These are phyloP conservation scores for Penstemon newberryi DNA, from an alignment of 257 asterid species.

Conservation along the genomic window DNA sequence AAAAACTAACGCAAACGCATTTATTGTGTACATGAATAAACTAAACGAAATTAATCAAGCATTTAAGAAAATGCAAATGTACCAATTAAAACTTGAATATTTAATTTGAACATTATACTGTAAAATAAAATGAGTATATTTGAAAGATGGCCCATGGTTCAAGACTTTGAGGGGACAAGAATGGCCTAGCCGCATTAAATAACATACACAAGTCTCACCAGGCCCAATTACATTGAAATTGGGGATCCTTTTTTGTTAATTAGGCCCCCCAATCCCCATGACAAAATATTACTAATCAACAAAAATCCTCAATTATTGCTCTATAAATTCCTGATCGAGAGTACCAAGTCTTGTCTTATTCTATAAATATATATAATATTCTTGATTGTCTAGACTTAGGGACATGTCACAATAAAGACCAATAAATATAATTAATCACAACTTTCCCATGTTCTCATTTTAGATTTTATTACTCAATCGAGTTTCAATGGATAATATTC, in stretches of 20 bases:
- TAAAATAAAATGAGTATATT: background rate
- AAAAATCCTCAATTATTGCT: constrained; percentile 25
- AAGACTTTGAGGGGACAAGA: constrained; percentile 24
- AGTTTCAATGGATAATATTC: too few species aligned
- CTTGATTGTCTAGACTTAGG: too few species aligned
- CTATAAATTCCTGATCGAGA: background rate
- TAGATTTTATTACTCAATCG: too few species aligned
- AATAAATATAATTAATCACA: too few species aligned
- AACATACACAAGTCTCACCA: constrained; percentile 26
- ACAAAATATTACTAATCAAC: too few species aligned
- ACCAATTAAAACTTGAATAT: background rate
- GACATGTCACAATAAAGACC: too few species aligned
- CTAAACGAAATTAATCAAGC: too few species aligned
- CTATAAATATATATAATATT: too few species aligned
- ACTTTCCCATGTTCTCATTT: too few species aligned
- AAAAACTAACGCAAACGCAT: too few species aligned
- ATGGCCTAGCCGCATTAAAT: constrained; percentile 24
- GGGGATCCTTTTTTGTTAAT: constrained; percentile 25
- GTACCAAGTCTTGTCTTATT: too few species aligned
- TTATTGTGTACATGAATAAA: too few species aligned
- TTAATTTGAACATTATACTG: background rate
- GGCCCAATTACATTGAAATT: constrained; percentile 45
- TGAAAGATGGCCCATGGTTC: constrained; percentile 36
- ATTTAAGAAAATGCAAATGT: background rate
- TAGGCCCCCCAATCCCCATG: constrained; percentile 37